Conservation (phyloP, 2,329 filamentous ascomycete genomes). For the Furcasterigmium furcatum region DNA sequence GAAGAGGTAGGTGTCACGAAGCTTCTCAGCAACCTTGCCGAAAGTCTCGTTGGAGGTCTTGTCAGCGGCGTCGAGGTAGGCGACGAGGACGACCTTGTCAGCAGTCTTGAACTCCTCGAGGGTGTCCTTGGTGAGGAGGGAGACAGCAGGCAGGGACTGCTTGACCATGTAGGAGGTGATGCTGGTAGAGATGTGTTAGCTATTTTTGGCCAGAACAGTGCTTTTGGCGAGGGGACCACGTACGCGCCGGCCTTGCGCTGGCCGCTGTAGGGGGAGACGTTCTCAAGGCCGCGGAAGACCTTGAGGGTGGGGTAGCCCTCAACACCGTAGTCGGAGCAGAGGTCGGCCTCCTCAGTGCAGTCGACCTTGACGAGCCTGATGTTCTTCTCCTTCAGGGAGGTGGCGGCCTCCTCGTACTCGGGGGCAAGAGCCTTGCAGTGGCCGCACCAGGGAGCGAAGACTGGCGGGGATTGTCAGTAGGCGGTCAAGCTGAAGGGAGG, state of each 20-base stretch:
- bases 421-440: conserved; percentile 98
- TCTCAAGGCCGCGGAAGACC: conserved; percentile 91
- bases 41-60: conserved; percentile 88
- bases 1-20: conserved; percentile 91
- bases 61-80: conserved; percentile 76
- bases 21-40: conserved; percentile 65
- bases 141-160: conserved; percentile 92
- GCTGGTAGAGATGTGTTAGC: conserved; percentile 26
- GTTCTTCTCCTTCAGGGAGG: conserved; percentile 81
- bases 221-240: conserved; percentile 20
- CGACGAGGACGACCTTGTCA: conserved; percentile 94
- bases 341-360: conserved; percentile 90
- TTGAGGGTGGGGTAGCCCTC: conserved; percentile 99
- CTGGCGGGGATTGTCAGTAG: conserved; percentile 35
- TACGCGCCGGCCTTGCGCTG: conserved; percentile 81
- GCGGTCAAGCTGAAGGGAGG: neutral
- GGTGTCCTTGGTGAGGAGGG: conserved; percentile 73
- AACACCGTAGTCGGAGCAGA: conserved; percentile 86
- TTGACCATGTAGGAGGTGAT: conserved; percentile 93
- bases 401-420: conserved; percentile 86
- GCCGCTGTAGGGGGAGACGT: conserved; percentile 78
- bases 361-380: conserved; percentile 85
- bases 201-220: neutral
- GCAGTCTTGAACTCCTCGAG: conserved; percentile 95
- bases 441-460: conserved; percentile 95